Base-by-base conservation (phyloP, 2,329 filamentous ascomycete species). In the Colletotrichum lupini region DNA sequence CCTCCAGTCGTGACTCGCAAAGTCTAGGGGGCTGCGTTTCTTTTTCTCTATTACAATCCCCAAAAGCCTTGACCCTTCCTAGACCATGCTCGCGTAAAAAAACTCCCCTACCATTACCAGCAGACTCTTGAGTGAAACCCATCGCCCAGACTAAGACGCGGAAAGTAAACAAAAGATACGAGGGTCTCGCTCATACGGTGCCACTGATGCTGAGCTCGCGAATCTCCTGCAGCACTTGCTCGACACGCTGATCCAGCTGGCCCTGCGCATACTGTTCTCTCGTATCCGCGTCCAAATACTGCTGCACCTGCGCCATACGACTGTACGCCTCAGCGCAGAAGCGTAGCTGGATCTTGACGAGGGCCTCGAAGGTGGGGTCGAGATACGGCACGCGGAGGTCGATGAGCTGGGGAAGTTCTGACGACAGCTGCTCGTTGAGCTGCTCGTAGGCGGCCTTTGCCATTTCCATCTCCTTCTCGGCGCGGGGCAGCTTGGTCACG, bases 311-410 rank as follows among this genome's bases (percentile, higher is more conserved):
- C 30, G 97, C 97, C 97, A 99, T 99, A 60, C 97, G 90, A 75
- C 92, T 95, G 84, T 99, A 99, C 1, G 97, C 97, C 85, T 99
- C 97, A 8, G 97, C 97, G 80, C 97, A 99, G 87, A 99, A 99
- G 49, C 97, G 90, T 79, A 99, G 84, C 86, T 99, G 97, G 77
- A 99, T 99, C 88, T 99, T 99, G 82, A 99, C 97, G 65, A 99
- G 91, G 0, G 97, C 97, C 85, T 99, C 97, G 81, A 99, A 99
- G 75, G 92, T 96, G 0, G 97, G 97, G 79, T 99, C 97, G 70
- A 99, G 91, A 81, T 99, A 99, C 0, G 97, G 97, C 16, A 99
- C 97, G 68, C 97, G 93, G 74, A 99, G 89, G 81, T 99, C 97
- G 82, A 99, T 98, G 66, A 99, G 89, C 83, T 98, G 96, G 1